Percentiles rank a stretch among this genome's conserved stretches.
These are phyloP conservation scores for Mycotypha africana DNA, from an alignment of 371 early-diverging fungal genomes.

Conservation along the genomic window DNA sequence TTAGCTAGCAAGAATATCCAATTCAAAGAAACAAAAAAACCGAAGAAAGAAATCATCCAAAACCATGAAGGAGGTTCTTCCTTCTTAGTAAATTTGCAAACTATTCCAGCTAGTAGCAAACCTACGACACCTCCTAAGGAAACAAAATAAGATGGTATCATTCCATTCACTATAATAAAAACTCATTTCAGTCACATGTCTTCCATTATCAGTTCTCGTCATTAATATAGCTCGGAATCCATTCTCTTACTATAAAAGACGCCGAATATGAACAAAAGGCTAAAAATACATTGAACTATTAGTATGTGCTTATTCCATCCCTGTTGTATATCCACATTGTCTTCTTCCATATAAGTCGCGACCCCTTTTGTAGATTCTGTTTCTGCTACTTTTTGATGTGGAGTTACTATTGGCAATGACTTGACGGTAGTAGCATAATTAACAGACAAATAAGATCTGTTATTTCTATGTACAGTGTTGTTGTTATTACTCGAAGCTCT, in stretches of 20 bases:
- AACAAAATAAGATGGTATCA: constrained; percentile 13
- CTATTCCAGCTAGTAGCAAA: constrained; percentile 6
- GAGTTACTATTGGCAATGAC: too few relatives aligned
- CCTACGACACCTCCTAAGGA: constrained; percentile 21
- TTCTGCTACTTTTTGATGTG: too few relatives aligned
- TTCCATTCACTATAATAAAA: constrained; percentile 17
- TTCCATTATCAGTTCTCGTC: too few relatives aligned
- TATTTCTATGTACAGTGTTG: too few relatives aligned
- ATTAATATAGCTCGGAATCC: too few relatives aligned
- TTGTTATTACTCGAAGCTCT: too few relatives aligned
- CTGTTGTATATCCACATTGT: constrained; percentile 13
- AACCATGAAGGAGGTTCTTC: constrained; percentile 33
- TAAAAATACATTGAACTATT: constrained; percentile 30
- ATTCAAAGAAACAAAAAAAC: constrained; percentile 65
- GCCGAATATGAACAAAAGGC: constrained; percentile 25
- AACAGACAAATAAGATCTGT: constrained; percentile 14
- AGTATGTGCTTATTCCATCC: constrained; percentile 40
- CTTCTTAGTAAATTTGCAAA: constrained; percentile 14
- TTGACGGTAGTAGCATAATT: too few relatives aligned
- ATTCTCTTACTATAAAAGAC: constrained; percentile 26
- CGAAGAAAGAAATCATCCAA: constrained; percentile 54
- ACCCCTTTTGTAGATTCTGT: constrained; percentile 4
- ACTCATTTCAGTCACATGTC: background rate
- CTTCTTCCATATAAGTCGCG: background rate
- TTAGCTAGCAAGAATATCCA: constrained; percentile 82